These are phyloP conservation scores for Petrea volubilis DNA, from an alignment of 257 asterid genomes.

Conservation along the genomic window DNA sequence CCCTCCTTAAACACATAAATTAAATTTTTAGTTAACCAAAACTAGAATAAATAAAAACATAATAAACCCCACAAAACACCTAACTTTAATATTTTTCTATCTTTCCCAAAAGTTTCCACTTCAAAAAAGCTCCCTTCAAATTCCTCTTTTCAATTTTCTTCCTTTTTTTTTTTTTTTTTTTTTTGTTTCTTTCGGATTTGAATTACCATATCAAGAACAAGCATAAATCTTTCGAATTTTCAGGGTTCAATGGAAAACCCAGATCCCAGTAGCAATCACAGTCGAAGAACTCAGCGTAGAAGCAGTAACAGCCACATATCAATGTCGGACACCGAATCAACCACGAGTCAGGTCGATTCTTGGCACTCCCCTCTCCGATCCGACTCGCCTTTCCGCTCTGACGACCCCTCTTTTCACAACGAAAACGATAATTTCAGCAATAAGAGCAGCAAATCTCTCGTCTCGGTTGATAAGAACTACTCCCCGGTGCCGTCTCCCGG, in stretches of 20 bases:
- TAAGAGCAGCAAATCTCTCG: slow-evolving; percentile 44
- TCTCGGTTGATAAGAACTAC: slow-evolving; percentile 41
- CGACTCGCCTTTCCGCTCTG: slow-evolving; percentile 69
- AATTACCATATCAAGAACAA: not conserved
- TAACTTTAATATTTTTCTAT: slow-evolving; percentile 3
- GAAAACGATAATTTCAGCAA: slow-evolving; percentile 24
- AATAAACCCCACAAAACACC: not conserved
- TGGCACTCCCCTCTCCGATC: slow-evolving; percentile 81
- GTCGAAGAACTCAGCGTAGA: slow-evolving; percentile 31
- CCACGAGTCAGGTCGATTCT: slow-evolving; percentile 65
- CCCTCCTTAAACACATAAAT: not conserved
- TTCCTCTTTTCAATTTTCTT: not conserved
- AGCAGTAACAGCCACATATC: slow-evolving; percentile 65
- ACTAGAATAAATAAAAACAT: not conserved
- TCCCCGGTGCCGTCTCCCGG: slow-evolving; percentile 57
- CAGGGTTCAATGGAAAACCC: slow-evolving; percentile 36
- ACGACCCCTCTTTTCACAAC: slow-evolving; percentile 48
- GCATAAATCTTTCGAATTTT: not conserved
- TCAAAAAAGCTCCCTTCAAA: slow-evolving; percentile 8
- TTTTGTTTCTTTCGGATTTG: not conserved
- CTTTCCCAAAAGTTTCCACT: slow-evolving; percentile 8
- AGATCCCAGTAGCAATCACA: slow-evolving; percentile 27
- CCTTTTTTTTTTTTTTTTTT: not conserved
- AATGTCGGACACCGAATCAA: slow-evolving; percentile 89
- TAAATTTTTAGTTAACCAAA: not conserved